phyloP scores from a whole-genome alignment of 768 basidiomycete species.

The Tulasnella calospora region DNA sequence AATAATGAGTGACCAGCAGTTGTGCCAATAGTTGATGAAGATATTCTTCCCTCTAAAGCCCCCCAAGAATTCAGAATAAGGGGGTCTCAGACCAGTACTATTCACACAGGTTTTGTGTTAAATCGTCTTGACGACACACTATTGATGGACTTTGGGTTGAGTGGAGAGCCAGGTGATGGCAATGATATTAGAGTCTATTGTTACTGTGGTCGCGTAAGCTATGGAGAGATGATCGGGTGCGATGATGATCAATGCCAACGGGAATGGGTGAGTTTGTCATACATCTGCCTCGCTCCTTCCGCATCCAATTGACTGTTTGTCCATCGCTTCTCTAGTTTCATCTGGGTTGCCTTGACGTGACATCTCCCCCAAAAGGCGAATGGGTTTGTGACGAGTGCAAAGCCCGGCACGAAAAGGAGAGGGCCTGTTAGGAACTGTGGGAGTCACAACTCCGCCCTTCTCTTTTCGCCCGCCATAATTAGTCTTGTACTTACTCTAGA shows the following conservation, averaged over 20 bases:
- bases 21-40: too few relatives aligned
- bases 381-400: constrained; percentile 27
- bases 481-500: too few relatives aligned
- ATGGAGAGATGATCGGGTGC: constrained; percentile 41
- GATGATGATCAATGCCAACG: constrained; percentile 37
- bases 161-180: constrained; percentile 26
- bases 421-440: too few relatives aligned
- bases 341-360: constrained; percentile 21
- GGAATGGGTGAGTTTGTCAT: constrained; percentile 38
- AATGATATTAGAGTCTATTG: constrained; percentile 30
- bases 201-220: constrained; percentile 36
- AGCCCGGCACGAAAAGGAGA: background rate
- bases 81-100: too few relatives aligned
- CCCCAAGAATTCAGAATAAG: too few relatives aligned
- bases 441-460: too few relatives aligned
- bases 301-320: background rate
- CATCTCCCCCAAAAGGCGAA: constrained; percentile 23
- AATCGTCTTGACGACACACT: too few relatives aligned
- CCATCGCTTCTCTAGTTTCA: constrained; percentile 24
- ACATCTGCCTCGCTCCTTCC: background rate
- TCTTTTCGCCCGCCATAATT: too few relatives aligned
- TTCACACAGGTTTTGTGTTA: too few relatives aligned
- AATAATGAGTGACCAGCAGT: too few relatives aligned
- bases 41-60: too few relatives aligned
- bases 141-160: too few relatives aligned